A percentile compares a stretch with the other conserved stretches of the same genome.
Evolutionary conservation across 2,329 filamentous ascomycete species (phyloP).

Genomic region (Pseudopithomyces maydicus): DNA sequence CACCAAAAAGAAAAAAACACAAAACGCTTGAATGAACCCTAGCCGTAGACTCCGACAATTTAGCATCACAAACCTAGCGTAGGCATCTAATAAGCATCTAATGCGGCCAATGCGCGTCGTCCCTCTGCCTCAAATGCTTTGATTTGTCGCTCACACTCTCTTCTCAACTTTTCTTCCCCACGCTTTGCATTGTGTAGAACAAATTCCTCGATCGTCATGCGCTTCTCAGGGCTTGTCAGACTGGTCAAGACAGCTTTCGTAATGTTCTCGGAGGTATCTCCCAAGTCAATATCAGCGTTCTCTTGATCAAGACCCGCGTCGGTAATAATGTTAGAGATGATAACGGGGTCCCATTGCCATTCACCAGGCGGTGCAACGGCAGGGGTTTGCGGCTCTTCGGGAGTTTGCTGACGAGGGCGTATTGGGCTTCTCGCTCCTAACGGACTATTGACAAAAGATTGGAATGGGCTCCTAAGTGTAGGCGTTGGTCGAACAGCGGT

Average conservation of each 20-base stretch:
- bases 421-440: slow-evolving; percentile 45
- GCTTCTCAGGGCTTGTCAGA: slow-evolving; percentile 76
- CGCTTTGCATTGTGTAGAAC: slow-evolving; percentile 78
- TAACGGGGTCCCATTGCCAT: slow-evolving; percentile 69
- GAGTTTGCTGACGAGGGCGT: slow-evolving; percentile 20
- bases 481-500: slow-evolving; percentile 7
- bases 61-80: slow-evolving; percentile 10
- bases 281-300: slow-evolving; percentile 17
- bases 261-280: slow-evolving; percentile 39
- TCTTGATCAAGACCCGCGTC: slow-evolving; percentile 41
- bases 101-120: slow-evolving; percentile 72
- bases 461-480: slow-evolving; percentile 23
- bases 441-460: background rate
- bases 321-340: slow-evolving; percentile 35
- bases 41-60: slow-evolving; percentile 13
- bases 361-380: background rate
- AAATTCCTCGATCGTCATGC: slow-evolving; percentile 95
- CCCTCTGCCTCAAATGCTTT: slow-evolving; percentile 83
- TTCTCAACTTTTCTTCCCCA: slow-evolving; percentile 78
- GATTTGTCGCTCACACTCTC: slow-evolving; percentile 84
- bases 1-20: too few relatives aligned
- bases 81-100: slow-evolving; percentile 60
- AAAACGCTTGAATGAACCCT: background rate
- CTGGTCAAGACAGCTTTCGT: slow-evolving; percentile 61
- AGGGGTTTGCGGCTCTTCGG: slow-evolving; percentile 13